phyloP scores from a whole-genome alignment of 2,329 filamentous ascomycete genomes.

The Fusarium zealandicum region DNA sequence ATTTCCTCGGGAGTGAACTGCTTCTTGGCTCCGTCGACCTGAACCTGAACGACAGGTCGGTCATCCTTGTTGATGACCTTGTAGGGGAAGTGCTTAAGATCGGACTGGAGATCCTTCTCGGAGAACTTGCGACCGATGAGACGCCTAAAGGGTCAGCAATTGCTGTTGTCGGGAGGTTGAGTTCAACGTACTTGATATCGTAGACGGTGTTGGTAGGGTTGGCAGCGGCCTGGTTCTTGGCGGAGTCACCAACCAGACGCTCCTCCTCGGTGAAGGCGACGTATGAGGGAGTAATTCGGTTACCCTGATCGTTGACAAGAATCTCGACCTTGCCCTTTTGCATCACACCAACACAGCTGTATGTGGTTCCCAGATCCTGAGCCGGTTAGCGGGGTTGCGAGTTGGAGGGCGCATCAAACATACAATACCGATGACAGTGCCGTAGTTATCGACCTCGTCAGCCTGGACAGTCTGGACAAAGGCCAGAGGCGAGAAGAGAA shows the following conservation, averaged over 20 bases:
- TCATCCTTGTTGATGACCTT: constrained; percentile 88
- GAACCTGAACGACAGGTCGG: constrained; percentile 84
- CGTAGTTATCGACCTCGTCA: constrained; percentile 78
- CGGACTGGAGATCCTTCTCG: constrained; percentile 87
- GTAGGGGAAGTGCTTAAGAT: constrained; percentile 99
- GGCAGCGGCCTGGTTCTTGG: constrained; percentile 90
- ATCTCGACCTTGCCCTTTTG: constrained; percentile 95
- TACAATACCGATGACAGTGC: constrained; percentile 92
- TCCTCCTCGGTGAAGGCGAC: constrained; percentile 98
- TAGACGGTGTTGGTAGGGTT: constrained; percentile 81
- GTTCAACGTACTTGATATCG: constrained; percentile 80
- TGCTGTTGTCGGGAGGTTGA: background rate
- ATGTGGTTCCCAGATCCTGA: constrained; percentile 85
- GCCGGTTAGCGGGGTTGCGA: constrained; percentile 23
- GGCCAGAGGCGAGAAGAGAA: constrained; percentile 86
- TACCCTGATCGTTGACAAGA: constrained; percentile 94
- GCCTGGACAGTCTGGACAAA: constrained; percentile 80
- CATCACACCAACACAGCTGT: constrained; percentile 94
- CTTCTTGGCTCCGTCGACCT: constrained; percentile 70
- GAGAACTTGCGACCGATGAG: constrained; percentile 84
- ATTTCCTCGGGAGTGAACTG: constrained; percentile 82
- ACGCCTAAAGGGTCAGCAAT: constrained; percentile 61
- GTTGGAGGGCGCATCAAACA: constrained; percentile 43
- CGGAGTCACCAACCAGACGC: constrained; percentile 94
- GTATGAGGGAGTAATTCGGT: constrained; percentile 94